Base-by-base conservation (phyloP, 2,329 filamentous ascomycete genomes). In the Penicillium palitans region DNA sequence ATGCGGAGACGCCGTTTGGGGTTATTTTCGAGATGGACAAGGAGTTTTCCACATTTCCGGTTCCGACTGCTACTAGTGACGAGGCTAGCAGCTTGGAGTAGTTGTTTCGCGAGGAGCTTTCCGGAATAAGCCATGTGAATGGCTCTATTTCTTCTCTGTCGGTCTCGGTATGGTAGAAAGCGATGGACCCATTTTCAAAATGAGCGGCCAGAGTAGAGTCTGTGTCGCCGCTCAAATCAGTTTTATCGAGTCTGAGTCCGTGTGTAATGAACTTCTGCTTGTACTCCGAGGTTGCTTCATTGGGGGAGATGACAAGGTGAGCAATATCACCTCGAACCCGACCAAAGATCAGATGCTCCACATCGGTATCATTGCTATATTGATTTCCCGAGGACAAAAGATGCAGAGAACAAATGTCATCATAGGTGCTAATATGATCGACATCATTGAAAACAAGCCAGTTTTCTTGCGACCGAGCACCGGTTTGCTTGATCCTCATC, bases 341-440 rank as follows among this genome's bases (percentile, higher is more conserved):
- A 6, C 84, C 83, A 47, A 83, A 78, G 4, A 87, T 77, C 29
- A 87, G 65, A 47, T 80, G 72, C 61, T 84, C 78, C 8, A 65
- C 70, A 19, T 74, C 72, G 6, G 66, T 58, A 3, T 68, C 65
- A 41, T 70, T 70, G 48, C 66, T 67, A 54, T 80, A 76, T 25
- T 75, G 69, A 6, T 78, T 73, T 29, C 73, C 73, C n/a, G 55
- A 53, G 12, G 55, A 54, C 31, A 88, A 66, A 1, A 87, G 66
- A 62, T 83, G 82, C 49, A 88, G 61, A 31, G 80, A 78, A 19
- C 83, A 83, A 35, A 88, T 83, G 68, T 88, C 86, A 67, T 87
- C 84, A 55, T 79, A 52, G 77, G 84, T 76, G 62, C 84, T 83
- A 25, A 73, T 70, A 45, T 79, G 75, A 8, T 80, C 75, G 6